Base-by-base conservation (phyloP, 2,329 filamentous ascomycete species). In the Arthrocladium fulminans region DNA sequence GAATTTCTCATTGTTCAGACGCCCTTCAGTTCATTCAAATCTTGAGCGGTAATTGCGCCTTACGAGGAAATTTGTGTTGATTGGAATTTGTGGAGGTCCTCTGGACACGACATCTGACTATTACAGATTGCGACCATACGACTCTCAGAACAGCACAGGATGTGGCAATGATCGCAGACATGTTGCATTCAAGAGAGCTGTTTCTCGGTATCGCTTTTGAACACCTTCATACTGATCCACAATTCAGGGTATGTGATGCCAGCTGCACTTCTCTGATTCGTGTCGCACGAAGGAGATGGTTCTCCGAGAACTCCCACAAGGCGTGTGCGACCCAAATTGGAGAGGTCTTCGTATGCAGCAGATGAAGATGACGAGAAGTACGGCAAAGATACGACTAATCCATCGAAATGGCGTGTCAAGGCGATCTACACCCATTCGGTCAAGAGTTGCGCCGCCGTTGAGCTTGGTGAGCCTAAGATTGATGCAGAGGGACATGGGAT, bases 341-440 rank as follows among this genome's bases (percentile, higher is more conserved):
- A 64, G 53, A 67, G 58, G 3, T 55, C 65, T 41, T 76, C 71
- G 56, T 79, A 81, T 55, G 63, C 81, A 2, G 57, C 64, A 23
- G 78, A 82, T 59, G 75, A 81, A 59, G 76, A 73, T 54, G 67
- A 76, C 39, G 66, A 68, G 9, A 71, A 70, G 46, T 78, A 75
- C 59, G 51, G 6, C 48, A 55, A 54, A 13, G 60, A 57, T 10
- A 67, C 71, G 44, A 51, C 59, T 32, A 63, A 62, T 2, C 54
- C 56, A 8, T 63, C 65, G 19, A 63, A 63, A 49, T 73, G 72
- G 65, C 66, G 65, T 29, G 68, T 84, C 41, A 82, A 87, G 63
- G 85, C 84, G 48, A 71, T 94, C 45, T 83, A 81, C 68, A 76
- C 88, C 51, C 90, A 92, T 64, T 88, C 89, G 1, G 69, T 95